Base-by-base conservation (phyloP, 2,329 filamentous ascomycete genomes). In the Trichoderma lentiforme region DNA sequence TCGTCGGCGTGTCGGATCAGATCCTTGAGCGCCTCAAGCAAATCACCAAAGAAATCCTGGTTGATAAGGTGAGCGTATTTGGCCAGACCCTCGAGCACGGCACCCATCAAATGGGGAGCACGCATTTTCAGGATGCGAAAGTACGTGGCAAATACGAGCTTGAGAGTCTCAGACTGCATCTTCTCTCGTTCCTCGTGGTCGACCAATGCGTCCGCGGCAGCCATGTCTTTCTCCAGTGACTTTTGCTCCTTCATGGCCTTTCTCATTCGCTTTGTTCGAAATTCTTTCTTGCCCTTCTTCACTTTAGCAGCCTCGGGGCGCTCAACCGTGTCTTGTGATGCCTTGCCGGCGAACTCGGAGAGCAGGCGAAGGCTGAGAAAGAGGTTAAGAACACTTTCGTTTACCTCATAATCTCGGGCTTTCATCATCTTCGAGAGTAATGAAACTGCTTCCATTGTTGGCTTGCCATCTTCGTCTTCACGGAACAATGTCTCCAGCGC, bases 21-120 rank as follows among this genome's bases (percentile, higher is more conserved):
- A 74, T 99, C 96, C 81, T 97, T 97, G 51, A 99, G 86, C 0
- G 94, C 95, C 82, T 98, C 96, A 12, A 99, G 88, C 34, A 99
- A 87, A 79, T 99, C 96, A 32, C 95, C 96, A 77, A 99, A 99
- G 85, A 99, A 98, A 80, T 99, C 94, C 79, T 99, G 94, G 83
- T 99, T 99, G 86, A 99, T 99, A 73, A 99, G 87, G 80, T 98
- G 96, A 4, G 95, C 91, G 79, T 97, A 99, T 79, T 94, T 94
- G 65, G 95, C 95, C 26, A 99, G 85, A 32, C 96, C 96, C 84
- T 98, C 96, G 6, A 99, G 88, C 0, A 98, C 95, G 15, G 95
- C 95, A n/a, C 96, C 96, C 93, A 98, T 98, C 21, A 99, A 88
- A 75, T 92, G 90, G 15, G 93, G 91, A 28, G 90, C 87, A 30